Conservation (phyloP, 495 filamentous ascomycete genomes). For the Aspergillus ostianus region DNA sequence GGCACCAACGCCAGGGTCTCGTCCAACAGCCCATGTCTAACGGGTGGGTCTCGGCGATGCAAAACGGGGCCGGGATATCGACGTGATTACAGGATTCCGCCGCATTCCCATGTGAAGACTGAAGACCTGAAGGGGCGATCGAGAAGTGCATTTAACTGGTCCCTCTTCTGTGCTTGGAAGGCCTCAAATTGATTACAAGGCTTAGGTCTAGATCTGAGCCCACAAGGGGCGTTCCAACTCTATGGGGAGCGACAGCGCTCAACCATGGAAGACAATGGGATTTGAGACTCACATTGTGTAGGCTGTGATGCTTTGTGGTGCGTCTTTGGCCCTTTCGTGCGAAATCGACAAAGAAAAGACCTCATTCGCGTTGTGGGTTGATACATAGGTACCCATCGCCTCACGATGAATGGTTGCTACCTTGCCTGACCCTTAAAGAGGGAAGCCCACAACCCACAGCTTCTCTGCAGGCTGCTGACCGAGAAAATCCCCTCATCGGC, state of each 20-base stretch:
- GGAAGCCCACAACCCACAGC: neutral
- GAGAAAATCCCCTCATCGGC: neutral
- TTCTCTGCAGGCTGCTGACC: neutral
- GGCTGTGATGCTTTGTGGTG: too few species aligned
- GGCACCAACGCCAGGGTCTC: neutral
- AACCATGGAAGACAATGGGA: neutral
- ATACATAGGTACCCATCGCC: too few species aligned
- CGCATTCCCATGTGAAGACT: neutral
- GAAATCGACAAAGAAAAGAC: neutral
- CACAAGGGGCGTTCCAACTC: neutral
- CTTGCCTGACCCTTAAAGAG: neutral
- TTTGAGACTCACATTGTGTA: neutral
- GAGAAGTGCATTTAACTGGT: too few species aligned
- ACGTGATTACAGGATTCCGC: neutral
- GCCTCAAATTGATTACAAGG: neutral
- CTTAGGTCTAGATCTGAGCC: neutral
- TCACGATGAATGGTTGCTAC: too few species aligned
- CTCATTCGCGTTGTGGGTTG: neutral
- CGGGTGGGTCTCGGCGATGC: neutral
- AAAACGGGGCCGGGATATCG: neutral
- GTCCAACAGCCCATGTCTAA: neutral
- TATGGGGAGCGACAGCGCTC: neutral
- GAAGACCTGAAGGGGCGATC: too few species aligned
- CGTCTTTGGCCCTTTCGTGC: too few species aligned
- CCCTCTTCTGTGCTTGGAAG: neutral